These are phyloP conservation scores for Zymoseptoria ardabiliae DNA, from an alignment of 2,329 filamentous ascomycete species.

Conservation along the genomic window DNA sequence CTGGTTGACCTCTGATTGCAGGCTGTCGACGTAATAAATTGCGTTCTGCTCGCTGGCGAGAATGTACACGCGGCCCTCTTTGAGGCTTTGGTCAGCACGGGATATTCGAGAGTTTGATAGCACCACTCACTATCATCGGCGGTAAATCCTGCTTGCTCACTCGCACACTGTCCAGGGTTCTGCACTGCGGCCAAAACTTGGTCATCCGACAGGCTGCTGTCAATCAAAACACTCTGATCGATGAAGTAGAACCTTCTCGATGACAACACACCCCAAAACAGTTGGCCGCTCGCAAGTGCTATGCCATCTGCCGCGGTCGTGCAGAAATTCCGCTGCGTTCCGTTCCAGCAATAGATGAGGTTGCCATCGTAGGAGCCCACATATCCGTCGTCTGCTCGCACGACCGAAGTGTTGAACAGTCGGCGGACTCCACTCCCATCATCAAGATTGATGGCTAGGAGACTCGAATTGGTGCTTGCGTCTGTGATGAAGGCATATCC, in stretches of 20 bases:
- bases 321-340: constrained; percentile 17
- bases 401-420: constrained; percentile 34
- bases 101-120: too few relatives aligned
- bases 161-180: constrained; percentile 34
- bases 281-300: constrained; percentile 34
- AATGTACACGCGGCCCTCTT: constrained; percentile 34
- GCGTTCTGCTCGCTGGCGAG: constrained; percentile 39
- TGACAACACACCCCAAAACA: constrained; percentile 39
- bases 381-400: constrained; percentile 34
- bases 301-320: constrained; percentile 25
- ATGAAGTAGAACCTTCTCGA: constrained; percentile 37
- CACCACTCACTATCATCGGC: constrained; percentile 33
- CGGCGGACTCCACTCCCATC: constrained; percentile 31
- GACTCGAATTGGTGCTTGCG: constrained; percentile 31
- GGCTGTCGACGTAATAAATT: constrained; percentile 38
- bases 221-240: constrained; percentile 29
- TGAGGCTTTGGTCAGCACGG: background rate
- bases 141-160: constrained; percentile 38
- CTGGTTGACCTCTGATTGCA: constrained; percentile 28
- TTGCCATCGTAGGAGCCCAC: constrained; percentile 33
- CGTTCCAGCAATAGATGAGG: constrained; percentile 23
- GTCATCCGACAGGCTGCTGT: constrained; percentile 29
- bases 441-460: constrained; percentile 35
- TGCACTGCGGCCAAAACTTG: constrained; percentile 33
- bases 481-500: constrained; percentile 40